Evolutionary conservation across 257 asterid genomes (phyloP).

Genomic region (Parsonsia alboflavescens): DNA sequence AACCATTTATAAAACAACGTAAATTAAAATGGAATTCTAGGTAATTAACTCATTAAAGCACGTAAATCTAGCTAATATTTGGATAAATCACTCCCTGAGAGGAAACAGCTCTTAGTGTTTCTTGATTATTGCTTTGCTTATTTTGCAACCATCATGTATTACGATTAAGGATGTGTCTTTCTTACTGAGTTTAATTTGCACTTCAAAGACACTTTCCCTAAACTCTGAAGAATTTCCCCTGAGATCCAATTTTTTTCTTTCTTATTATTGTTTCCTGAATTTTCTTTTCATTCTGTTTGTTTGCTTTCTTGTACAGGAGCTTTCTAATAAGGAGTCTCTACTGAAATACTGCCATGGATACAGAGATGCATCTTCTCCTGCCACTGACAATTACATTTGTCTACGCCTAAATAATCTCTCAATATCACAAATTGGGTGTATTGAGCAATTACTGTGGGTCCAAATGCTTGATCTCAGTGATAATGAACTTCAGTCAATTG

Average conservation of each 20-base stretch:
- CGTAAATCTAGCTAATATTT: no score
- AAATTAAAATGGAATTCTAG: no score
- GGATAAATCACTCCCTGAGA: neutral
- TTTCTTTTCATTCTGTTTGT: neutral
- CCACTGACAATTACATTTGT: constrained; percentile 26
- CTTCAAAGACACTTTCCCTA: neutral
- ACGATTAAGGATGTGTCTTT: neutral
- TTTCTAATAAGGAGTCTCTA: constrained; percentile 46
- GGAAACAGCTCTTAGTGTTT: neutral
- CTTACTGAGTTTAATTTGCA: neutral
- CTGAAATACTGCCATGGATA: constrained; percentile 40
- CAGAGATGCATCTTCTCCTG: constrained; percentile 44
- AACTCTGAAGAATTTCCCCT: neutral
- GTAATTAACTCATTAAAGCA: no score
- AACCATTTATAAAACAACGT: no score
- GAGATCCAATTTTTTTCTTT: neutral
- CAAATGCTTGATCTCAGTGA: constrained; percentile 89
- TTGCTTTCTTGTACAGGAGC: constrained; percentile 41
- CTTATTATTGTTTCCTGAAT: neutral
- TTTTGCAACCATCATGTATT: neutral
- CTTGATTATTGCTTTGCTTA: neutral
- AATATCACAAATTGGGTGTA: constrained; percentile 58
- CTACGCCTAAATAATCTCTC: constrained; percentile 63
- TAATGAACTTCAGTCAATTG: constrained; percentile 74
- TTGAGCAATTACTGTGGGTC: constrained; percentile 80